These are phyloP conservation scores for Aethionema arabicum DNA, from an alignment of 345 rosid genomes.

Conservation along the genomic window DNA sequence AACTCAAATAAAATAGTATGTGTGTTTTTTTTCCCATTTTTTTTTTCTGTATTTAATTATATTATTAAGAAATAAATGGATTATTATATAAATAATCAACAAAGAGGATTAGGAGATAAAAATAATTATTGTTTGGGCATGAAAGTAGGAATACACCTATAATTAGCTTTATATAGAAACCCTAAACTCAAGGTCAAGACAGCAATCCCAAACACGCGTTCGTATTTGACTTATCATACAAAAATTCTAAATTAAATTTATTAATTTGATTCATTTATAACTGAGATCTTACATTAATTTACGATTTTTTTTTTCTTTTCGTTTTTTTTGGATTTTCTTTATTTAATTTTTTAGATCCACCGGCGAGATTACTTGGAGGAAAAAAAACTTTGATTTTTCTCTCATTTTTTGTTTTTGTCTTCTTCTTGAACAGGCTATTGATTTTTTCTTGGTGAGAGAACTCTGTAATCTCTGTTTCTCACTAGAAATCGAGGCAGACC, in stretches of 20 bases:
- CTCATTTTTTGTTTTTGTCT: conserved; percentile 5
- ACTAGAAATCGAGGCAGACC: conserved; percentile 17
- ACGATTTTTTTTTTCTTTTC: background rate
- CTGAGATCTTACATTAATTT: conserved; percentile 20
- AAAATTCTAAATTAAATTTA: background rate
- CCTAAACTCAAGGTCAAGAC: conserved; percentile 35
- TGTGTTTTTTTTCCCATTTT: background rate
- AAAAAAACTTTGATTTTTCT: conserved; percentile 22
- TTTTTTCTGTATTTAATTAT: too few species aligned
- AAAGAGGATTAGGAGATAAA: background rate
- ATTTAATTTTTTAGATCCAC: conserved; percentile 26
- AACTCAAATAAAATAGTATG: background rate
- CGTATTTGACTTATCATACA: conserved; percentile 1
- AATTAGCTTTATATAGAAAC: conserved; percentile 30
- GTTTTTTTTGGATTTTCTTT: background rate
- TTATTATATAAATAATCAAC: conserved; percentile 1
- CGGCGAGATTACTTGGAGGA: conserved; percentile 22
- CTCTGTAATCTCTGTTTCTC: conserved; percentile 12
- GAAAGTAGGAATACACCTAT: conserved; percentile 29
- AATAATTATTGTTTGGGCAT: conserved; percentile 20
- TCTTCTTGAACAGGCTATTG: conserved; percentile 30
- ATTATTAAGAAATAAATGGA: too few species aligned
- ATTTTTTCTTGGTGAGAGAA: conserved; percentile 28
- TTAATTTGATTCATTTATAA: conserved; percentile 16
- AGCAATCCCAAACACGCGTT: conserved; percentile 22